Base-by-base conservation (phyloP, 2,329 filamentous ascomycete genomes). In the Alternaria conjuncta region DNA sequence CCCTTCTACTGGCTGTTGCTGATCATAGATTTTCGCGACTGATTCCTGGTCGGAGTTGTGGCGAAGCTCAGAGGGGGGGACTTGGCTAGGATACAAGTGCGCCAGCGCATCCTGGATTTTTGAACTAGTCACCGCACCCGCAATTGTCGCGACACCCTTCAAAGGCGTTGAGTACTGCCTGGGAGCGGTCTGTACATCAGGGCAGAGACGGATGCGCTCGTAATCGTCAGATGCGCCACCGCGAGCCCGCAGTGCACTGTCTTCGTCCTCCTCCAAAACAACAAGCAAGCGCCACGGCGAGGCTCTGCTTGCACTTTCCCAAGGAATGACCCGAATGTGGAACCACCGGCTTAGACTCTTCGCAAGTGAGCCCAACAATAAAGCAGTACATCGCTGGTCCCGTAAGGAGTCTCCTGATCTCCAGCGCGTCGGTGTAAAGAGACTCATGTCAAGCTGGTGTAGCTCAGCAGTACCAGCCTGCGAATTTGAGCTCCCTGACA, bases 331-430 rank as follows among this genome's bases (percentile, higher is more conserved):
- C 4, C 41, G 58, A 12, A 46, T 26, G 9, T 25, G 23, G 13
- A 62, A 59, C 60, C 60, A 62, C 10, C 60, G 47, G 28, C 44
- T 28, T 6, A 62, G 15, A n/a, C 49, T 43, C 47, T 45, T 49
- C 13, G 43, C 47, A 15, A 62, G 49, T 6, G 60, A 59, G 10
- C 30, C 55, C 41, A 41, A 21, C 2, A 62, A 43, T 26, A 62
- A 54, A n/a, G 18, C 30, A 18, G 12, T 11, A 32, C 60, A 53
- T 4, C 43, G 55, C 15, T 32, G 30, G 13, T 44, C 55, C 4
- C 60, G 43, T 6, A 55, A n/a, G 7, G 18, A 32, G 5, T 28
- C 55, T 49, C 32, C 47, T 20, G 21, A 43, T 15, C 15, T 25
- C 60, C 60, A 62, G 18, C 55, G 32, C 8, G 41, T 49, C 28